Conservation (phyloP, 2,329 filamentous ascomycete genomes). For the Colletotrichum spaethianum region DNA sequence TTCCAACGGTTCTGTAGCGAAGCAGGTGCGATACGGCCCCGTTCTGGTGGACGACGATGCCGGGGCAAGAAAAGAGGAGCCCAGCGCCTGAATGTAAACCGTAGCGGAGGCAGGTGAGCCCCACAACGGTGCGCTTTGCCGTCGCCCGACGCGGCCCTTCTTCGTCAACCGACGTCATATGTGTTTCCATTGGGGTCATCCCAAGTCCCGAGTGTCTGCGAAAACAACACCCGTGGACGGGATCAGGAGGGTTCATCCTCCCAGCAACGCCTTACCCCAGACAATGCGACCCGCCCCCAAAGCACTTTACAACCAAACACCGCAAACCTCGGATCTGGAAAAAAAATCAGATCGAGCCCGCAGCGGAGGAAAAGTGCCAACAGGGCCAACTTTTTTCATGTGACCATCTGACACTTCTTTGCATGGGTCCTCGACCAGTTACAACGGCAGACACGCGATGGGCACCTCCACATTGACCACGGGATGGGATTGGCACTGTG, state of each 20-base stretch:
- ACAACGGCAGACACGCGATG: not conserved
- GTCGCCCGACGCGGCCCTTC: conserved; percentile 23
- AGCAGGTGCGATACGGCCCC: conserved; percentile 3
- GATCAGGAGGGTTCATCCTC: conserved; percentile 30
- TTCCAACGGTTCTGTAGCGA: conserved; percentile 4
- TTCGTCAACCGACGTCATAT: conserved; percentile 36
- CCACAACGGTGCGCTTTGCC: conserved; percentile 34
- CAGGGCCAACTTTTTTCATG: not conserved
- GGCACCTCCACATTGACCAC: not conserved
- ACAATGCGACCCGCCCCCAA: conserved; percentile 16
- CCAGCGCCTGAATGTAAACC: not conserved
- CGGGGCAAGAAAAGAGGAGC: conserved; percentile 13
- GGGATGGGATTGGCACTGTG: conserved; percentile 16
- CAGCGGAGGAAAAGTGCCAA: not conserved
- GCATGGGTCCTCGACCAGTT: conserved; percentile 12
- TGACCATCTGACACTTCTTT: conserved; percentile 5
- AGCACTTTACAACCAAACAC: not conserved
- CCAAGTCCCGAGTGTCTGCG: conserved; percentile 7
- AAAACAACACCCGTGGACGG: not conserved
- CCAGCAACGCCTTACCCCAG: conserved; percentile 29
- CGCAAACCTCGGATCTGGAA: conserved; percentile 15
- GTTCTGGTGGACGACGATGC: conserved; percentile 22
- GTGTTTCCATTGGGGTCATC: conserved; percentile 10
- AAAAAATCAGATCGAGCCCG: conserved; percentile 1
- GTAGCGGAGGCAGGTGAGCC: conserved; percentile 1